Evolutionary conservation across 345 rosid genomes (phyloP), one percentile per base, ranked within the genome.

Genomic region (Camelina sativa): DNA sequence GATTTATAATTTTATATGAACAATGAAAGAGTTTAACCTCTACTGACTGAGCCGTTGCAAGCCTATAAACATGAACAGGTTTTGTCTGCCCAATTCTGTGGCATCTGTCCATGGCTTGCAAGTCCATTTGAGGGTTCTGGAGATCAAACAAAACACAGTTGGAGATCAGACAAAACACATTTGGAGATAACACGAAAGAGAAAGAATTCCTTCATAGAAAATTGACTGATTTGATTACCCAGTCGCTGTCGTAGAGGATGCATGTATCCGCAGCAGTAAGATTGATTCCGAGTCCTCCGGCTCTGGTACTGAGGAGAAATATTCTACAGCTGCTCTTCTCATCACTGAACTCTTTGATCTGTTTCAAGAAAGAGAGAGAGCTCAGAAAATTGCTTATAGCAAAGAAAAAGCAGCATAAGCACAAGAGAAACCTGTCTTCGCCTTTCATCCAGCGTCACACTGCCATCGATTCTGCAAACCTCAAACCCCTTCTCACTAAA

Each of bases 51-150:
- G 96, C 97, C 1, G 99, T 87, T 17, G 91, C 85, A 75, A 95
- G 97, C 82, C 98, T 85, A 79, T 92, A 95, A 77, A 95, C 98
- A 81, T 95, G 98, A 81, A 95, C 99, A 58, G 99, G 97, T 79
- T 95, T 95, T 23, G 98, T 95, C 82, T 95, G 98, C n/a, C 99
- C 98, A 47, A 95, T 92, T 79, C 99, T 86, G 68, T 95, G 99
- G 84, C 99, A 95, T 81, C 98, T 84, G 78, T 95, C 99, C 99
- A 95, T 95, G 71, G 99, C 99, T 84, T 95, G 98, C 70, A 92
- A 83, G 83, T 92, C 99, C 92, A 92, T 89, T 83, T 95, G 98
- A 34, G 99, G 99, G 68, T 95, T 95, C 99, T 95, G 84, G 28
- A 73, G 76, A 12, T 58, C 66, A 74, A 12, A 68, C 12, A 65